A percentile compares a stretch with the other conserved stretches of the same genome.
These are phyloP conservation scores for Boechera stricta DNA, from an alignment of 345 rosid species.

Conservation along the genomic window DNA sequence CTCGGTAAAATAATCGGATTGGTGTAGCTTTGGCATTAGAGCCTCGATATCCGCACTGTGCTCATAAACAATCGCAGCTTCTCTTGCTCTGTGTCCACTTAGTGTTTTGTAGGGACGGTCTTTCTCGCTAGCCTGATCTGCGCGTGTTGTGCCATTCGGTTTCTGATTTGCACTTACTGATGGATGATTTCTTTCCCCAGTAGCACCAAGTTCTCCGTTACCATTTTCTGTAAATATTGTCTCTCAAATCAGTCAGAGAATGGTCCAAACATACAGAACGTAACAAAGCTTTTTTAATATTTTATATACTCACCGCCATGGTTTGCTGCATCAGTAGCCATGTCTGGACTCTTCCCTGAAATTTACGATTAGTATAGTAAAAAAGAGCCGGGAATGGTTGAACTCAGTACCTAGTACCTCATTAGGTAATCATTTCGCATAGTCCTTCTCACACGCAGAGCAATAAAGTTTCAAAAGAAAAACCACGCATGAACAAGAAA, in stretches of 20 bases:
- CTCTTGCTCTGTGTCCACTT: conserved; percentile 50
- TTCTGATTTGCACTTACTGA: conserved; percentile 54
- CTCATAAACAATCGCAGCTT: conserved; percentile 34
- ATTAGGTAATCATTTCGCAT: neutral
- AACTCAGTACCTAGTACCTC: conserved; percentile 18
- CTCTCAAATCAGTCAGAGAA: conserved; percentile 12
- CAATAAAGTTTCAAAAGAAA: neutral
- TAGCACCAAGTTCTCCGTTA: conserved; percentile 49
- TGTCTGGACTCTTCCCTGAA: conserved; percentile 54
- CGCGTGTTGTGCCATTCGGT: conserved; percentile 56
- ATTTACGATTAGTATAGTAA: conserved; percentile 17
- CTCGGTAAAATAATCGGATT: conserved; percentile 84
- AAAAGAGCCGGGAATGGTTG: conserved; percentile 13
- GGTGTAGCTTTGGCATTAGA: conserved; percentile 90
- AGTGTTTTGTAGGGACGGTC: conserved; percentile 67
- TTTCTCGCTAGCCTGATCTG: conserved; percentile 54
- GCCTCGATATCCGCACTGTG: conserved; percentile 84
- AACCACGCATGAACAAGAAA: conserved; percentile 17
- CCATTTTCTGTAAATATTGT: conserved; percentile 53
- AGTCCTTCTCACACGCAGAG: conserved; percentile 24
- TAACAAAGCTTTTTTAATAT: neutral
- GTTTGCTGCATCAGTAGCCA: conserved; percentile 48
- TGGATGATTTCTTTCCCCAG: conserved; percentile 36
- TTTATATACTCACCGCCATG: conserved; percentile 52
- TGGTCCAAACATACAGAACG: conserved; percentile 15